These are phyloP conservation scores for Fusarium tuaranense DNA, from an alignment of 2,329 filamentous ascomycete genomes.

Conservation along the genomic window DNA sequence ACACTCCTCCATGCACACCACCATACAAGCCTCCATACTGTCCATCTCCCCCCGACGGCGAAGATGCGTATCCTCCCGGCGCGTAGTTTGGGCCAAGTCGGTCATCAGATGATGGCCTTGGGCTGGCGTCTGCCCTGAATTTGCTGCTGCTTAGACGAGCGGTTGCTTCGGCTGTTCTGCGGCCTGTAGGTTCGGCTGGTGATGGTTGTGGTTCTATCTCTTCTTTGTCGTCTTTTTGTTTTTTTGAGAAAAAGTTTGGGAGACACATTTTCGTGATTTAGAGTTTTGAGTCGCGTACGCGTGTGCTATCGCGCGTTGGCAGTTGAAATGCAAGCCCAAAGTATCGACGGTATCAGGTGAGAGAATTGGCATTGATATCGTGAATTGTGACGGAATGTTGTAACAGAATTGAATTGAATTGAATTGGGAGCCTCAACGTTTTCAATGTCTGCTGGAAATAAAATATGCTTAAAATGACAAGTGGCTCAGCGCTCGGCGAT, in stretches of 20 bases:
- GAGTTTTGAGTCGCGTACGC: not conserved
- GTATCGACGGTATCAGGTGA: not conserved
- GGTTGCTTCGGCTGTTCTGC: conserved; percentile 28
- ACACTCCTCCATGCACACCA: conserved; percentile 29
- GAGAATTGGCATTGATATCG: not conserved
- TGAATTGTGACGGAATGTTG: not conserved
- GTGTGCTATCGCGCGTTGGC: not conserved
- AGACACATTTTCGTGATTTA: conserved; percentile 20
- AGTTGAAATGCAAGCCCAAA: not conserved
- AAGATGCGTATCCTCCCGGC: conserved; percentile 12
- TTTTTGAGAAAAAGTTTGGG: conserved; percentile 30
- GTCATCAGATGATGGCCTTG: conserved; percentile 11
- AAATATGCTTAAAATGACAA: not conserved
- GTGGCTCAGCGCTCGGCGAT: conserved; percentile 3
- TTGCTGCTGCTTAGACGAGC: conserved; percentile 25
- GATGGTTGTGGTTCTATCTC: conserved; percentile 13
- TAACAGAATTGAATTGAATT: no score
- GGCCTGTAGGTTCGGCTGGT: conserved; percentile 13
- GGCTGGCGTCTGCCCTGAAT: conserved; percentile 19
- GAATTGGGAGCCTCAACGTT: not conserved
- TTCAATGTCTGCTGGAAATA: not conserved
- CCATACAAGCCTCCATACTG: conserved; percentile 21
- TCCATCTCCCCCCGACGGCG: conserved; percentile 11
- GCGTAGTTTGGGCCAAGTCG: conserved; percentile 12
- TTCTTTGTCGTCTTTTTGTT: conserved; percentile 8